Conservation (phyloP, 2,329 filamentous ascomycete species). For the Trichoderma brevicompactum region DNA sequence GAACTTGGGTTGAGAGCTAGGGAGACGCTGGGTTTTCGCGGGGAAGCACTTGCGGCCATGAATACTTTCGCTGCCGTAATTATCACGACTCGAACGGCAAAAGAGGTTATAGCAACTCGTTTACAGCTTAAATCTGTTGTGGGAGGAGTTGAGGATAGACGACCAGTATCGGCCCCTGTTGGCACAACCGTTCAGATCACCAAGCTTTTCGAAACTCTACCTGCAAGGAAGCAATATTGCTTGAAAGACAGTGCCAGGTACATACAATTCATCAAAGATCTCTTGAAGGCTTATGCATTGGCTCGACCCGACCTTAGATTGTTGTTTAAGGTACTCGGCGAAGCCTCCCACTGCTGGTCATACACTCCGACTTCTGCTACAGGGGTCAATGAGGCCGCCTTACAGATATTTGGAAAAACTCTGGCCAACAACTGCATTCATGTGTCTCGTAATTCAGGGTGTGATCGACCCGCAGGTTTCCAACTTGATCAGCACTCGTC, state of each 20-base stretch:
- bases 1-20: slow-evolving; percentile 63
- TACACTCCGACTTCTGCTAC: slow-evolving; percentile 60
- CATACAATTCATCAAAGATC: slow-evolving; percentile 60
- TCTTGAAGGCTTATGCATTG: slow-evolving; percentile 68
- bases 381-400: slow-evolving; percentile 60
- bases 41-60: slow-evolving; percentile 71
- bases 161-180: slow-evolving; percentile 56
- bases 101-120: slow-evolving; percentile 61
- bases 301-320: slow-evolving; percentile 67
- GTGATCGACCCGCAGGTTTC: neutral
- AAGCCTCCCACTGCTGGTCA: slow-evolving; percentile 58
- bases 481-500: neutral
- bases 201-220: slow-evolving; percentile 62
- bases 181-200: slow-evolving; percentile 70
- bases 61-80: slow-evolving; percentile 63
- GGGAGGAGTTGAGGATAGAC: slow-evolving; percentile 41
- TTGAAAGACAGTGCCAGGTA: slow-evolving; percentile 62
- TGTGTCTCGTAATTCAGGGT: slow-evolving; percentile 24
- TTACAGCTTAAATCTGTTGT: slow-evolving; percentile 48
- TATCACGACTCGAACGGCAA: slow-evolving; percentile 66
- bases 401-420: slow-evolving; percentile 65
- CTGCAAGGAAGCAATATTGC: slow-evolving; percentile 64
- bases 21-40: slow-evolving; percentile 73
- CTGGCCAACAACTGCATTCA: slow-evolving; percentile 60
- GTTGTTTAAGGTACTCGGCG: slow-evolving; percentile 61